These are phyloP conservation scores for Botrytis hyacinthi DNA, from an alignment of 2,329 filamentous ascomycete genomes.

Conservation along the genomic window DNA sequence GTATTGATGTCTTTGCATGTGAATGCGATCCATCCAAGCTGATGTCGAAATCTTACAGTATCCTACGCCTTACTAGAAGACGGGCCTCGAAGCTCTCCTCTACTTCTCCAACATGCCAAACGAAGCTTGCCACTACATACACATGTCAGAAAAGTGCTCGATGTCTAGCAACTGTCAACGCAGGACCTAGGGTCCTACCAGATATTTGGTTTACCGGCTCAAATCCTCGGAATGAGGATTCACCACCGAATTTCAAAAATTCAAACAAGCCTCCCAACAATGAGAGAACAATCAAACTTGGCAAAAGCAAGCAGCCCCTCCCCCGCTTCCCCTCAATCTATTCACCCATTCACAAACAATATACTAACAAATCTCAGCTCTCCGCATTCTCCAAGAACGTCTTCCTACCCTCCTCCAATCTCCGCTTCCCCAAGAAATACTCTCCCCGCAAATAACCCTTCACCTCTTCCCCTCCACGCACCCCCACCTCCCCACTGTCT, in stretches of 20 bases:
- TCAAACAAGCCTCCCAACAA: slow-evolving; percentile 42
- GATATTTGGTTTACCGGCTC: slow-evolving; percentile 48
- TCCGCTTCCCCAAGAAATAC: slow-evolving; percentile 69
- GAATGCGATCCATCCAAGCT: slow-evolving; percentile 27
- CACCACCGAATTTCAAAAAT: slow-evolving; percentile 11
- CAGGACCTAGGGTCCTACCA: slow-evolving; percentile 33
- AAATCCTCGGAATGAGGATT: slow-evolving; percentile 23
- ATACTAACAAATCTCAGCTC: slow-evolving; percentile 45
- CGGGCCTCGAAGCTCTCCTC: slow-evolving; percentile 22
- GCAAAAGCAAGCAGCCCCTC: slow-evolving; percentile 35
- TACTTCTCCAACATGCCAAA: slow-evolving; percentile 14
- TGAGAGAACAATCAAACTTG: slow-evolving; percentile 57
- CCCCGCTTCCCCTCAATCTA: neutral
- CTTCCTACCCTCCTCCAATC: slow-evolving; percentile 66
- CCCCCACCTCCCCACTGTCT: slow-evolving; percentile 87
- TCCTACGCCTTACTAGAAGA: slow-evolving; percentile 27
- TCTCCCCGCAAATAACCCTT: slow-evolving; percentile 70
- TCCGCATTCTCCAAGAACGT: slow-evolving; percentile 63
- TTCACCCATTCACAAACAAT: neutral
- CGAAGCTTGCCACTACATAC: neutral
- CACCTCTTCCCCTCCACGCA: slow-evolving; percentile 75
- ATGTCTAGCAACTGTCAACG: slow-evolving; percentile 32
- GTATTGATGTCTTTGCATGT: slow-evolving; percentile 29
- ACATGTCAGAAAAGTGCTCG: slow-evolving; percentile 22
- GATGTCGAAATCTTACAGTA: slow-evolving; percentile 36